Conservation (phyloP, 2,329 filamentous ascomycete genomes). For the Neurospora crassa region DNA sequence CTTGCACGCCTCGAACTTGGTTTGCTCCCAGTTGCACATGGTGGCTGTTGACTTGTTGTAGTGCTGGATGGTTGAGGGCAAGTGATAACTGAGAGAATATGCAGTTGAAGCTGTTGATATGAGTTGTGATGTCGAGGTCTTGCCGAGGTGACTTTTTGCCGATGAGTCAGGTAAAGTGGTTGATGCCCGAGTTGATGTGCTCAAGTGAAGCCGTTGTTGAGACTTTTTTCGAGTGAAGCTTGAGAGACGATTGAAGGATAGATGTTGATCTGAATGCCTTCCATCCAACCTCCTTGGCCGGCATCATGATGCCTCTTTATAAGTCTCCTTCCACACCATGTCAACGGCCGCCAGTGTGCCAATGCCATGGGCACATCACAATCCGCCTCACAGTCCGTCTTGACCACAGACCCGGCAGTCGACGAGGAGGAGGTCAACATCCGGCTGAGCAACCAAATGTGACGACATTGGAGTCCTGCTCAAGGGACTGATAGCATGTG, state of each 20-base stretch:
- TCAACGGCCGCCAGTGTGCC: not conserved
- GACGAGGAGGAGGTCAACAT: not conserved
- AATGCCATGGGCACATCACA: not conserved
- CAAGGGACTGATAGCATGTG: not conserved
- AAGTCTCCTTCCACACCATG: not conserved
- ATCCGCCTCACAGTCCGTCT: not conserved
- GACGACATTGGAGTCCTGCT: not conserved
- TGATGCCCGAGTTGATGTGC: not conserved
- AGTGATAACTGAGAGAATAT: not conserved
- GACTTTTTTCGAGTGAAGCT: not conserved
- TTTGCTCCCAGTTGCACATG: slow-evolving; percentile 14
- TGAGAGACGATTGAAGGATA: not conserved
- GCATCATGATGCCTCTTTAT: not conserved
- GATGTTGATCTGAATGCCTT: not conserved
- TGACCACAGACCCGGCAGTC: not conserved
- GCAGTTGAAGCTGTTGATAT: not conserved
- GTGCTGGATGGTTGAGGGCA: not conserved
- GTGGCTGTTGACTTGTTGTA: not conserved
- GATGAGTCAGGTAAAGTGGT: not conserved
- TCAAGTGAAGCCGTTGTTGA: not conserved
- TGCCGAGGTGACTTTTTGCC: not conserved
- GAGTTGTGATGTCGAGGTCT: not conserved
- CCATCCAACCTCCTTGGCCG: not conserved
- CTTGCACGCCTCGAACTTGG: slow-evolving; percentile 6
- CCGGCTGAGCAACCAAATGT: not conserved